These are phyloP conservation scores for Ophiosphaerella herpotricha DNA, from an alignment of 2,329 filamentous ascomycete genomes.

Conservation along the genomic window DNA sequence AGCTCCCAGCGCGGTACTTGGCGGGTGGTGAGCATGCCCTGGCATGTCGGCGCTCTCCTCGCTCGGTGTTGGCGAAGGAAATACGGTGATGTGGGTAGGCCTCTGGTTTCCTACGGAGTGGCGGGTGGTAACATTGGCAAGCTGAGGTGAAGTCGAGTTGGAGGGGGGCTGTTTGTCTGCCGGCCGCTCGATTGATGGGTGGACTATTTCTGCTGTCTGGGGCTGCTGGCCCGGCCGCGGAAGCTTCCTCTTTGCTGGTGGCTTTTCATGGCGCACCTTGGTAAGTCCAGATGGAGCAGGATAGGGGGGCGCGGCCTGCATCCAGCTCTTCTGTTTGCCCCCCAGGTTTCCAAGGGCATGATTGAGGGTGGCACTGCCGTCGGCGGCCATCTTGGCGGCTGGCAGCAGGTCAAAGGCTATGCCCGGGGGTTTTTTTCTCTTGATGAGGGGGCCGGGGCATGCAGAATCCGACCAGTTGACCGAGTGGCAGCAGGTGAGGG, in stretches of 20 bases:
- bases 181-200: conserved; percentile 9
- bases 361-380: conserved; percentile 22
- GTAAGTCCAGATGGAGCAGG: not conserved
- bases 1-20: not conserved
- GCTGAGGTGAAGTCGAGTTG: conserved; percentile 42
- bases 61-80: conserved; percentile 68
- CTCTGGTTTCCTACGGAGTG: conserved; percentile 1
- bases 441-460: not conserved
- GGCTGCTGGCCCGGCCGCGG: conserved; percentile 1
- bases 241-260: conserved; percentile 5
- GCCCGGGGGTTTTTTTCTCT: not conserved
- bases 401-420: not conserved
- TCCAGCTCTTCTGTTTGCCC: conserved; percentile 39
- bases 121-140: conserved; percentile 31
- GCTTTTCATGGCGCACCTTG: not conserved
- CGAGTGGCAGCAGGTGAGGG: not conserved
- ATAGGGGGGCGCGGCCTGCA: conserved; percentile 13
- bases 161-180: conserved; percentile 27
- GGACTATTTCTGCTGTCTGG: conserved; percentile 1
- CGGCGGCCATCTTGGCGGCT: conserved; percentile 14
- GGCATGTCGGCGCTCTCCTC: conserved; percentile 50
- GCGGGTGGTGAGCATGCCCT: not conserved
- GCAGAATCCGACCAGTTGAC: conserved; percentile 9
- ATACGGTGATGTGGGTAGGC: conserved; percentile 40
- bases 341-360: conserved; percentile 37